Base-by-base conservation (phyloP, 2,329 filamentous ascomycete species). In the Aspergillus thermomutatus region DNA sequence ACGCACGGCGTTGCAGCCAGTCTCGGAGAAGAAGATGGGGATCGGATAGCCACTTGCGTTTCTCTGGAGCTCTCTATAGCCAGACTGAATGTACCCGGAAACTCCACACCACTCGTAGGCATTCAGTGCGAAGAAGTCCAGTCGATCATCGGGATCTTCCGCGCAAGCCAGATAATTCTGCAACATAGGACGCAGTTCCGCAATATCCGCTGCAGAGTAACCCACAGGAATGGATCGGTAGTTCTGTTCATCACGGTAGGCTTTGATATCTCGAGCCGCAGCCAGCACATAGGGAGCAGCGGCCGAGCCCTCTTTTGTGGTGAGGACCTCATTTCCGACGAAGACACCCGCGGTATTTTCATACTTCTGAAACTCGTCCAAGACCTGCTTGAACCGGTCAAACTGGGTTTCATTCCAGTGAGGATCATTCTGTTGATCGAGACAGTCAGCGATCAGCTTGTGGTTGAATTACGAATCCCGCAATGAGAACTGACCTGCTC, bases 21-120 rank as follows among this genome's bases (percentile, higher is more conserved):
- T 94, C 75, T 96, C 91, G 34, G 90, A 92, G 76, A 96, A 91
- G 80, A 92, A 92, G 66, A 94, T 91, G 21, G 90, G 91, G n/a
- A 95, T 85, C 49, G 86, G 87, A 73, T 91, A 92, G 65, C 84
- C 75, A 40, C 82, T 81, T 5, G 89, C 86, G 62, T 88, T 86
- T 53, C 80, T 73, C 71, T 91, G 82, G 27, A 95, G 83, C 60
- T 80, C 79, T 49, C 79, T 69, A 75, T 96, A 96, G 56, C 90
- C 91, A 2, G 91, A 86, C 19, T 69, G 78, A 26, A 78, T 63
- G 74, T 86, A 92, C 34, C 74, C 71, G 23, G 74, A 73, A 17
- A 67, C 52, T 59, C 87, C 87, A 66, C 88, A 91, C 88, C 88
- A 91, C 69, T 91, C 88, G 72, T 95, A 94, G 50, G 90, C 90